Conservation (phyloP, 345 rosid genomes). For the Anastatica hierochuntica region DNA sequence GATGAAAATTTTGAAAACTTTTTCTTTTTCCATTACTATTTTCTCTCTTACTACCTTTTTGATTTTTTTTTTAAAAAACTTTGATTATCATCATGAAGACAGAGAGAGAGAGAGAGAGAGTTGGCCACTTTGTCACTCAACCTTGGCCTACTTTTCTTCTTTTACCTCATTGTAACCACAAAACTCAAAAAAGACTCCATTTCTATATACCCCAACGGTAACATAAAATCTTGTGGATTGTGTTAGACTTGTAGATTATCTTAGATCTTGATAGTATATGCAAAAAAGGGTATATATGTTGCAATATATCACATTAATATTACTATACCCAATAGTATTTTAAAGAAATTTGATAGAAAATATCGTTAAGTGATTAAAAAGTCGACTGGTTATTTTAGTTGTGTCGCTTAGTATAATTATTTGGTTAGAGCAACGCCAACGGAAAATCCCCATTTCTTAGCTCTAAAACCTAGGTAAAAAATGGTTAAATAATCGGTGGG, state of each 20-base stretch:
- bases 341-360: too few species aligned
- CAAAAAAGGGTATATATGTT: too few species aligned
- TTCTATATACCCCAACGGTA: conserved; percentile 8
- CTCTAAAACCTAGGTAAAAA: too few species aligned
- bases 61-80: too few species aligned
- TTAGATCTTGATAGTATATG: too few species aligned
- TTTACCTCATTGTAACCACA: conserved; percentile 10
- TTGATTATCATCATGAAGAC: conserved; percentile 24
- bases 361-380: too few species aligned
- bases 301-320: neutral
- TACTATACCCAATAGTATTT: too few species aligned
- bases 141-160: conserved; percentile 6
- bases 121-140: conserved; percentile 42
- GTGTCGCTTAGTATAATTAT: too few species aligned
- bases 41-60: conserved; percentile 19
- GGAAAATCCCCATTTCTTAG: too few species aligned
- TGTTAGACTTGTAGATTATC: neutral
- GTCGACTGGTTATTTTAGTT: too few species aligned
- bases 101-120: conserved; percentile 22
- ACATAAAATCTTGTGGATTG: neutral
- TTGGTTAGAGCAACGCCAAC: too few species aligned
- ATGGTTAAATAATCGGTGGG: too few species aligned
- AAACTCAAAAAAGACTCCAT: neutral
- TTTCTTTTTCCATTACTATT: neutral
- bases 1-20: conserved; percentile 13